phyloP scores from a whole-genome alignment of 78 protist species.

The Mastigamoeba balamuthi region DNA sequence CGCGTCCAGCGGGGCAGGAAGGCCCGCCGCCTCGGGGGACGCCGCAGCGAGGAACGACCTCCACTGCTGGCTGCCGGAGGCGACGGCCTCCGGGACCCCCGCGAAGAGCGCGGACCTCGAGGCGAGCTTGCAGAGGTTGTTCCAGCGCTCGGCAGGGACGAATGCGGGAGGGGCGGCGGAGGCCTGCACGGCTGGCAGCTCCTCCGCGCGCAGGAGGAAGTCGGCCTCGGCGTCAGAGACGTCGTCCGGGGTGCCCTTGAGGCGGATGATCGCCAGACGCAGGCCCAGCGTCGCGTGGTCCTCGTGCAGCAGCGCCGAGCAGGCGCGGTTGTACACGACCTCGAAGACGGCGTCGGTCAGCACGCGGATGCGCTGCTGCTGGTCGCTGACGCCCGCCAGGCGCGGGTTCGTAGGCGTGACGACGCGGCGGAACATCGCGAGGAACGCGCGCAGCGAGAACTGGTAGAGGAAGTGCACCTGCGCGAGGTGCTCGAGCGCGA shows the following conservation, averaged over 20 bases:
- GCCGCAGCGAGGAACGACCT: conserved; percentile 17
- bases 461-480: conserved; percentile 79
- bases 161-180: too few relatives aligned
- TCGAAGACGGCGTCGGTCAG: conserved; percentile 37
- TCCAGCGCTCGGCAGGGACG: too few relatives aligned
- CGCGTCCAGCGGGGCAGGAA: not conserved
- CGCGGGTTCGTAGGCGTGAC: conserved; percentile 26
- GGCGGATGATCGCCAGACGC: conserved; percentile 58
- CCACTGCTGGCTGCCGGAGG: conserved; percentile 1
- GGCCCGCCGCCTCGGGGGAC: not conserved
- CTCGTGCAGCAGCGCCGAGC: conserved; percentile 53
- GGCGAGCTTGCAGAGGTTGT: too few relatives aligned
- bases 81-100: not conserved
- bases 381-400: conserved; percentile 19
- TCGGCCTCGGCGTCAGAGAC: conserved; percentile 26
- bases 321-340: conserved; percentile 25
- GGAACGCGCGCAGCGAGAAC: conserved; percentile 77
- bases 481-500: conserved; percentile 66
- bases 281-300: conserved; percentile 78
- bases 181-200: not conserved
- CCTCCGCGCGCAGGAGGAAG: conserved; percentile 45
- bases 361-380: conserved; percentile 47
- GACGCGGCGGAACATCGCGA: conserved; percentile 59
- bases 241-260: conserved; percentile 20
- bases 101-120: too few relatives aligned